These are phyloP conservation scores for Plasmopara viticola DNA, from an alignment of 352 stramenopile genomes.

Conservation along the genomic window DNA sequence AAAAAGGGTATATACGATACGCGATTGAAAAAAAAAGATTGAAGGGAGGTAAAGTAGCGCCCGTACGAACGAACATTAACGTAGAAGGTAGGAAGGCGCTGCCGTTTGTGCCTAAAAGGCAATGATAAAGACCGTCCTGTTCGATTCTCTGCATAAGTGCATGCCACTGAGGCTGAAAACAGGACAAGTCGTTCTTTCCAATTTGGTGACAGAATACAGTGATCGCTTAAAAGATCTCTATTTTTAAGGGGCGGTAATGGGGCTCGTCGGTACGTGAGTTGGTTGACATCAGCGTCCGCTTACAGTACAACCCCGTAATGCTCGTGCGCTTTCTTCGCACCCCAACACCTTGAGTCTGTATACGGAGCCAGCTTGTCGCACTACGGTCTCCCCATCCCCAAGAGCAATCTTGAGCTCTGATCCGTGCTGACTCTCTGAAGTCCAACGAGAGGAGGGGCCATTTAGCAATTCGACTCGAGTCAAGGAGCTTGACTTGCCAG, in stretches of 20 bases:
- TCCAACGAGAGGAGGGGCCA: slow-evolving; percentile 11
- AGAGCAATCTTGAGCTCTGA: slow-evolving; percentile 24
- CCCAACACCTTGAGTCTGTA: neutral
- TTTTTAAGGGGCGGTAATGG: neutral
- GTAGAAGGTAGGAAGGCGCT: neutral
- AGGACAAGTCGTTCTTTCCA: neutral
- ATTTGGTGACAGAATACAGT: neutral
- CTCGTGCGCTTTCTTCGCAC: neutral
- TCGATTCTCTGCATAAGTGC: neutral
- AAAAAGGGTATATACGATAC: too few relatives aligned
- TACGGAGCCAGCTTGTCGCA: neutral
- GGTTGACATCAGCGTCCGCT: neutral
- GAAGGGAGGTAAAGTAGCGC: neutral
- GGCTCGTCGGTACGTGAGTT: neutral
- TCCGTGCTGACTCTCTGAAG: slow-evolving; percentile 20
- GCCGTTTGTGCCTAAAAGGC: neutral
- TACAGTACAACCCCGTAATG: neutral
- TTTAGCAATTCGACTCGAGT: slow-evolving; percentile 21
- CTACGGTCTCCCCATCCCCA: slow-evolving; percentile 12
- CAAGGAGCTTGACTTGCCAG: neutral
- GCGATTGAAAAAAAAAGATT: too few relatives aligned
- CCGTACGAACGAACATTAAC: neutral
- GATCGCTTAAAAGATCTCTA: neutral
- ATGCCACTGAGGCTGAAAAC: neutral
- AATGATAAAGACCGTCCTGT: neutral